phyloP scores from a whole-genome alignment of 495 filamentous ascomycete genomes.

The Penicillium nucicola region DNA sequence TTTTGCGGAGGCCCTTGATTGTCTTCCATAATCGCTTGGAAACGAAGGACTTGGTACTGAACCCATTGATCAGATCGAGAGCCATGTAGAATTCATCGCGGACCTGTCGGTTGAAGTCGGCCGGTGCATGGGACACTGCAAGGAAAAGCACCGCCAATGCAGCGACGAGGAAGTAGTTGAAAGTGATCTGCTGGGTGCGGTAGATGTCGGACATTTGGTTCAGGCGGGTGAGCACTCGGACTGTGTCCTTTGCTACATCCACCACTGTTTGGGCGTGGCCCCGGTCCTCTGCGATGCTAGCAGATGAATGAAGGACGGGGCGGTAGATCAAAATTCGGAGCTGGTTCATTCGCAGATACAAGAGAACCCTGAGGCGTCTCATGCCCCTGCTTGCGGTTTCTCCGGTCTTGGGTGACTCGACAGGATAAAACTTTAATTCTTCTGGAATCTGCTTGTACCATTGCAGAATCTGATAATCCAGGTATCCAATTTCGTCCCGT shows the following conservation, averaged over 20 bases:
- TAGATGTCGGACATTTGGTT: slow-evolving; percentile 83
- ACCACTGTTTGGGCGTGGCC: slow-evolving; percentile 67
- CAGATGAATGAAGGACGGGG: slow-evolving; percentile 72
- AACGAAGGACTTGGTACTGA: slow-evolving; percentile 75
- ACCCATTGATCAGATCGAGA: slow-evolving; percentile 74
- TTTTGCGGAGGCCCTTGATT: slow-evolving; percentile 72
- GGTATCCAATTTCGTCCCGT: slow-evolving; percentile 65
- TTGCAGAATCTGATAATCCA: slow-evolving; percentile 73
- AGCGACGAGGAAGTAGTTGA: slow-evolving; percentile 83
- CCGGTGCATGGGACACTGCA: slow-evolving; percentile 76
- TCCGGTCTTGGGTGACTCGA: slow-evolving; percentile 41
- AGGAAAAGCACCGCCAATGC: slow-evolving; percentile 80
- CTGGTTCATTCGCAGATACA: slow-evolving; percentile 74
- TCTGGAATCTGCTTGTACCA: slow-evolving; percentile 70
- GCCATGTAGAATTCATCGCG: slow-evolving; percentile 87
- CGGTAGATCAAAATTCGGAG: slow-evolving; percentile 81
- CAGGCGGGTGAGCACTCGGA: slow-evolving; percentile 67
- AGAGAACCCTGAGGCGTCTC: slow-evolving; percentile 49
- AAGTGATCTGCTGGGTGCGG: slow-evolving; percentile 72
- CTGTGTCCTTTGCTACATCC: slow-evolving; percentile 75
- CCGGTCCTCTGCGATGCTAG: slow-evolving; percentile 70
- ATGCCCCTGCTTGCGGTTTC: slow-evolving; percentile 45
- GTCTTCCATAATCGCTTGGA: slow-evolving; percentile 80
- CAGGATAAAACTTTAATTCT: slow-evolving; percentile 56
- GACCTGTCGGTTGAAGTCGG: slow-evolving; percentile 68